Conservation (phyloP, 257 asterid species). For the Gentiana macrophylla region DNA sequence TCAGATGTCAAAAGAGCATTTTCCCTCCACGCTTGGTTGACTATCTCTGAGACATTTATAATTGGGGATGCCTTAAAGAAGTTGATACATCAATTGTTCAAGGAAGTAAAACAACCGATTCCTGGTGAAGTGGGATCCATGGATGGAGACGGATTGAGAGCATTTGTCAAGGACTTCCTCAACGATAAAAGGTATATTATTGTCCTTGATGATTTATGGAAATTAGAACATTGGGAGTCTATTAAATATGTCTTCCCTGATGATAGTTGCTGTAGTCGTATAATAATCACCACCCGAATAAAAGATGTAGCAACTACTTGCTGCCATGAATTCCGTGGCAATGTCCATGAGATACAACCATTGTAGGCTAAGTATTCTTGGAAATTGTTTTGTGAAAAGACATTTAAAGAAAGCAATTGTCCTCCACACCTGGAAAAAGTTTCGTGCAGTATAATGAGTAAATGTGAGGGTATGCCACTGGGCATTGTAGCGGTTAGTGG, state of each 20-base stretch:
- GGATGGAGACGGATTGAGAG: not conserved
- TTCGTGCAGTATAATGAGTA: not conserved
- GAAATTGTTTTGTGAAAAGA: not conserved
- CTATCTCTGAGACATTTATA: not conserved
- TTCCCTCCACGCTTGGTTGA: not conserved
- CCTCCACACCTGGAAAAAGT: not conserved
- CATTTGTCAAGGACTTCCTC: constrained; percentile 1
- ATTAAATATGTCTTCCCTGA: constrained; percentile 1
- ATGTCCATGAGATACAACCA: not conserved
- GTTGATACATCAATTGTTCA: not conserved
- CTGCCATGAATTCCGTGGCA: not conserved
- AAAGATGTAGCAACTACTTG: not conserved
- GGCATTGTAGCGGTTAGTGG: too few relatives aligned
- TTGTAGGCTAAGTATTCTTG: not conserved
- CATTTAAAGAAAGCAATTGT: not conserved
- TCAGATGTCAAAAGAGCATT: not conserved
- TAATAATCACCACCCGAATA: constrained; percentile 1
- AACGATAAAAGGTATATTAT: not conserved
- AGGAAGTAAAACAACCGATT: not conserved
- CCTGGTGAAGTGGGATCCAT: not conserved
- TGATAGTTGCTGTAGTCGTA: not conserved
- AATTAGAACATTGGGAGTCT: not conserved
- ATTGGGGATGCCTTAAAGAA: not conserved
- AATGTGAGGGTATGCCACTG: not conserved
- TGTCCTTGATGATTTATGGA: constrained; percentile 4